These are phyloP conservation scores for Chlamydomonas reinhardtii DNA, from an alignment of 163 green algal species.

Conservation along the genomic window DNA sequence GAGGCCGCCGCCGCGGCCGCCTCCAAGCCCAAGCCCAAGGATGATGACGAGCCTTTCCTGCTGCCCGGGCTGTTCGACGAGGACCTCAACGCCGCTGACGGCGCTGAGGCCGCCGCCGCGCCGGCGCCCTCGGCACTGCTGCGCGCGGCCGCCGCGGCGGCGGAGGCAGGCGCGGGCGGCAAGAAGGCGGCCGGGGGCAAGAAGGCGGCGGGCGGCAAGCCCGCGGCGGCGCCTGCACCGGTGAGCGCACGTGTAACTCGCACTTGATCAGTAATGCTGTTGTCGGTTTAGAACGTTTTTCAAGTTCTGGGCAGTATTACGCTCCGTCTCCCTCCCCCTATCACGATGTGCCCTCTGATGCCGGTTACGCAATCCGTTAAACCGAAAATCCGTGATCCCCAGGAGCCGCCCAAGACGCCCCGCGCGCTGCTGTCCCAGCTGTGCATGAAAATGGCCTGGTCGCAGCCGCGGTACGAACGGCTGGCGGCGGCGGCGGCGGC, in stretches of 20 bases:
- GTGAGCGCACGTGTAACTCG: background rate
- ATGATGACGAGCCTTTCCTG: constrained; percentile 5
- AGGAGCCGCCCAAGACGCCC: constrained; percentile 63
- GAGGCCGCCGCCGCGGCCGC: background rate
- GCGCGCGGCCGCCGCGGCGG: background rate
- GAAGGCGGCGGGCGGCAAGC: background rate
- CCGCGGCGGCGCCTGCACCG: background rate
- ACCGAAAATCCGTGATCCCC: too few relatives aligned
- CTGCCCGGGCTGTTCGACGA: constrained; percentile 36
- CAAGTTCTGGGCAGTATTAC: too few relatives aligned
- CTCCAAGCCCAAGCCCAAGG: constrained; percentile 13
- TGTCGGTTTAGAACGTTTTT: too few relatives aligned
- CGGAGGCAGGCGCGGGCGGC: constrained; percentile 18
- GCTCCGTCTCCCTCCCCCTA: too few relatives aligned
- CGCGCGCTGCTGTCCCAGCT: constrained; percentile 90
- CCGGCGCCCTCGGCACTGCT: constrained; percentile 31
- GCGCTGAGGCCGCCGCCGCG: background rate
- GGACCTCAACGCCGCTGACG: background rate
- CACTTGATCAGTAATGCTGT: too few relatives aligned
- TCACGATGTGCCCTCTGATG: too few relatives aligned
- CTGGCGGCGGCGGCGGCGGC: constrained; percentile 33
- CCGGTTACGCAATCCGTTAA: too few relatives aligned
- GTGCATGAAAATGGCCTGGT: constrained; percentile 82
- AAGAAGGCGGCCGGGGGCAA: too few relatives aligned
- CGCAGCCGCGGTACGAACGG: constrained; percentile 81